Evolutionary conservation across 805 yeast species (phyloP).

Genomic region (Wickerhamomyces rabaulensis): DNA sequence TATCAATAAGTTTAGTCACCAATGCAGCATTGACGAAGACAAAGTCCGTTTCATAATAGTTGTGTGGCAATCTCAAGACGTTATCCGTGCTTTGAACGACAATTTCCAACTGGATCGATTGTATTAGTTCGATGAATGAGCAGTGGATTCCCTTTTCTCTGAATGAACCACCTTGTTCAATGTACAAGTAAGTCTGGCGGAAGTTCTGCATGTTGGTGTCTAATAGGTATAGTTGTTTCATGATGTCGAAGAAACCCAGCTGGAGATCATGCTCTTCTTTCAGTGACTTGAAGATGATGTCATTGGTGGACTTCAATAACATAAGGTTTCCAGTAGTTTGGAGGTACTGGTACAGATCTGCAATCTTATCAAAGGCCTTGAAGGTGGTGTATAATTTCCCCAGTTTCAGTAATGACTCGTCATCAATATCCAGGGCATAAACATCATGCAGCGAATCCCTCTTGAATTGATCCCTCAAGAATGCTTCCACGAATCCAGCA

Average conservation of each 20-base stretch:
- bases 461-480: constrained; percentile 3
- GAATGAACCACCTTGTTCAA: constrained; percentile 5
- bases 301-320: constrained; percentile 5
- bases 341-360: constrained; percentile 6
- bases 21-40: constrained; percentile 12
- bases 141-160: neutral
- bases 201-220: constrained; percentile 11
- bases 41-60: constrained; percentile 12
- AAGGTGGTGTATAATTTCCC: constrained; percentile 6
- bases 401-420: constrained; percentile 9
- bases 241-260: constrained; percentile 11
- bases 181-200: constrained; percentile 5
- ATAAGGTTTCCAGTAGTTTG: constrained; percentile 3
- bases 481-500: constrained; percentile 4
- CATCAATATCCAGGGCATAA: constrained; percentile 3
- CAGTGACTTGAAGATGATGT: constrained; percentile 7
- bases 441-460: neutral
- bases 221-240: constrained; percentile 9
- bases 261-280: constrained; percentile 11
- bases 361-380: constrained; percentile 9
- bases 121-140: constrained; percentile 10
- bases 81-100: constrained; percentile 9
- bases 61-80: constrained; percentile 8
- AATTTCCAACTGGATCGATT: constrained; percentile 11
- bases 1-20: constrained; percentile 5